Evolutionary conservation across 768 basidiomycete genomes (phyloP), one percentile per base, ranked within the genome.

Genomic region (Amanita pseudoporphyria): DNA sequence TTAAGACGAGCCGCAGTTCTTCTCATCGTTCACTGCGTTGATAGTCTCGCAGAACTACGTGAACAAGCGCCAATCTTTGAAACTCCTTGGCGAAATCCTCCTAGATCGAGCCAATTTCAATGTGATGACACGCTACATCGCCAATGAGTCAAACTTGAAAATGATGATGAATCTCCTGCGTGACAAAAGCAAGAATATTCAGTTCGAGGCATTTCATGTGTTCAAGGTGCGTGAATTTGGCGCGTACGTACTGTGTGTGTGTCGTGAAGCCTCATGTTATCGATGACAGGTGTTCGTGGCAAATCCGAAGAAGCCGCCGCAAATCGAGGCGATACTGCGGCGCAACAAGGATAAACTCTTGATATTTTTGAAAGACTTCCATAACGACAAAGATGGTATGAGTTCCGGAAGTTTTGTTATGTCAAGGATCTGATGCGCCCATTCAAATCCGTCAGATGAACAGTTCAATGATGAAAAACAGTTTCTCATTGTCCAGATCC

Each of bases 151-250:
- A 24, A 99, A 98, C 64, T 76, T 99, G 55, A 97, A 98, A 83
- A 90, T 95, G 85, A 96, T 99, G 91, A 99, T 99, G 96, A 98
- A 98, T 66, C 77, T 98, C 49, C 72, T 99, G 49, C 79, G 94
- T 54, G 92, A 97, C 64, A 96, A 94, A 78, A 97, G 94, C 77
- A 90, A 92, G 76, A 99, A 99, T 66, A 98, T 99, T 40, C 96
- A 99, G 65, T 99, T 98, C 51, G 96, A 99, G 64, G 95, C 96
- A 2, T 99, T 99, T 69, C 96, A 99, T 60, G 96, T 99, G 33
- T 99, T 99, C 79, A 99, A 98, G 81, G 95, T 92, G 47, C n/a
- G 77, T 56, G 32, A 24, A 13, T 31, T 24, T 18, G 24, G 21
- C 7, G n/a, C 5, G 18, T 16, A 10, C 16, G 16, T 42, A 9